Conservation (phyloP, 306 rosid genomes). For the Glycine soja region DNA sequence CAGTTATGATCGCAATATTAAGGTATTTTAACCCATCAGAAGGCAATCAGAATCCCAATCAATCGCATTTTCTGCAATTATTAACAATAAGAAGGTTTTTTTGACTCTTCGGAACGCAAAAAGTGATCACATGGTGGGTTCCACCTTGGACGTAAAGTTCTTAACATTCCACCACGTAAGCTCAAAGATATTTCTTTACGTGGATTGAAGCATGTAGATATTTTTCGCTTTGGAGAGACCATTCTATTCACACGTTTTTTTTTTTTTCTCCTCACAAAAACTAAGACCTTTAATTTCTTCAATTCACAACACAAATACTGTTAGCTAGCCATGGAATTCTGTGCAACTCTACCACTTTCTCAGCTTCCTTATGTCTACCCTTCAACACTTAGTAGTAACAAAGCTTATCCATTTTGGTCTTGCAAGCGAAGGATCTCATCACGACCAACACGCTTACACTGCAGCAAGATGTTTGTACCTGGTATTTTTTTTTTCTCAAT, state of each 20-base stretch:
- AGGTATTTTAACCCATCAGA: too few species aligned
- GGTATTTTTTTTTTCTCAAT: conserved; percentile 44
- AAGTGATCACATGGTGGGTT: too few species aligned
- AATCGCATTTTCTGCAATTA: too few species aligned
- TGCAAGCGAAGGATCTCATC: conserved; percentile 54
- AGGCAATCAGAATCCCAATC: too few species aligned
- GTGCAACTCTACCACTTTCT: conserved; percentile 57
- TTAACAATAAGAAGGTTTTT: too few species aligned
- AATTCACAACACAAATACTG: too few species aligned
- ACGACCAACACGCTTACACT: conserved; percentile 60
- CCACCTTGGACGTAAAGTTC: conserved; percentile 41
- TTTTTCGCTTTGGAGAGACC: conserved; percentile 39
- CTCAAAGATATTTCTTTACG: conserved; percentile 54
- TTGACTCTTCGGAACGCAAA: too few species aligned
- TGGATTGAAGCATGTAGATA: conserved; percentile 49
- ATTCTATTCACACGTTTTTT: background rate
- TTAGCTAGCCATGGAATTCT: too few species aligned
- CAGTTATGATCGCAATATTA: too few species aligned
- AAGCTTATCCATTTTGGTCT: conserved; percentile 51
- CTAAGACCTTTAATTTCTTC: too few species aligned
- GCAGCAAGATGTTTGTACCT: conserved; percentile 91
- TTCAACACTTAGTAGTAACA: conserved; percentile 48
- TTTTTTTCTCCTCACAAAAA: conserved; percentile 17
- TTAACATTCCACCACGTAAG: too few species aligned
- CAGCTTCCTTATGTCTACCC: conserved; percentile 67